phyloP scores from a whole-genome alignment of 257 asterid species.

The Solanum bulbocastanum region DNA sequence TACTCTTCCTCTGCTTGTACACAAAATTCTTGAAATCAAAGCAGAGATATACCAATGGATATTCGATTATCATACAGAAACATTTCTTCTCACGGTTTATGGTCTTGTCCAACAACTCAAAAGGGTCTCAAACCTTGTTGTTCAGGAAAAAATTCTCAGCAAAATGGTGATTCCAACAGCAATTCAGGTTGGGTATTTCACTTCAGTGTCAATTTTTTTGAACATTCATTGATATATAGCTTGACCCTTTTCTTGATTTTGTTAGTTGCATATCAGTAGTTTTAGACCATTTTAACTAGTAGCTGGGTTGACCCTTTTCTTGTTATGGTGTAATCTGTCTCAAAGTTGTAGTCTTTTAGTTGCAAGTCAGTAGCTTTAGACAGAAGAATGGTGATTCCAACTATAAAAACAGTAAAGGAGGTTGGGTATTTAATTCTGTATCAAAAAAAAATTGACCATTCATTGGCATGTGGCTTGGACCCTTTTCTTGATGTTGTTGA shows the following conservation, averaged over 20 bases:
- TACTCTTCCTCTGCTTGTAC: neutral
- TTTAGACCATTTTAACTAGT: neutral
- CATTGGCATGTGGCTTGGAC: neutral
- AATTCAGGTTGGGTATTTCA: neutral
- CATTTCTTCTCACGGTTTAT: conserved; percentile 13
- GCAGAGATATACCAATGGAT: conserved; percentile 29
- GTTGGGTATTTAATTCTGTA: neutral
- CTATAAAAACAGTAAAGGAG: neutral
- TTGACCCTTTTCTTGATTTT: neutral
- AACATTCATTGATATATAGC: neutral
- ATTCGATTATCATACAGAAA: conserved; percentile 32
- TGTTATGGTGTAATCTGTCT: neutral
- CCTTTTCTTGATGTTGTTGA: neutral
- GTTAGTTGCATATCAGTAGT: neutral
- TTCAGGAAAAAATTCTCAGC: conserved; percentile 19
- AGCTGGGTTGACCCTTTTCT: neutral
- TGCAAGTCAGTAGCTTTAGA: neutral
- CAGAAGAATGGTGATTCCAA: neutral
- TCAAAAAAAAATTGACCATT: neutral
- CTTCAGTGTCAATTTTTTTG: neutral
- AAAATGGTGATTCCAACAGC: conserved; percentile 21
- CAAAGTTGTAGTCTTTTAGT: neutral
- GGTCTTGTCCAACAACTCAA: conserved; percentile 16
- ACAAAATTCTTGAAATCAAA: neutral
- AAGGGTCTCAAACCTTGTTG: conserved; percentile 28